Percentiles rank a stretch among this genome's conserved stretches.
Conservation (phyloP, 345 rosid genomes). For the Fremontodendron californicum region DNA sequence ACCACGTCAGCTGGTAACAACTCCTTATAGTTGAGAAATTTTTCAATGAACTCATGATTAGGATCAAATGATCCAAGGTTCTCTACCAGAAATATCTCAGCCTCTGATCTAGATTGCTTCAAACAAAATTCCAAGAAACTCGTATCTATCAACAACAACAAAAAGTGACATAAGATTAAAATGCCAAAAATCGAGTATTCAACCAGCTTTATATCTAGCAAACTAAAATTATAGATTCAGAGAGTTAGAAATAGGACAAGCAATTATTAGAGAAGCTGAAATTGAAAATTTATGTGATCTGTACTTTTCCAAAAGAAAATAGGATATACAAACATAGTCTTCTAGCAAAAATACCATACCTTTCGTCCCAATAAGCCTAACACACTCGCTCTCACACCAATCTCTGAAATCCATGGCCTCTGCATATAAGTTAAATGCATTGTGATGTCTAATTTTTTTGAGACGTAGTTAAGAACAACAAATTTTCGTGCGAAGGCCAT, state of each 20-base stretch:
- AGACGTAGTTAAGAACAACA: not conserved
- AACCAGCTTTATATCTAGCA: not conserved
- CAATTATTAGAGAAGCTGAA: not conserved
- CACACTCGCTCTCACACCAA: conserved; percentile 91
- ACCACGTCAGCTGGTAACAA: conserved; percentile 74
- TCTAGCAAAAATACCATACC: conserved; percentile 37
- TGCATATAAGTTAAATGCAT: conserved; percentile 35
- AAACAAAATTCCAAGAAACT: conserved; percentile 88
- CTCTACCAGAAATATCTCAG: conserved; percentile 68
- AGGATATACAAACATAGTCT: not conserved
- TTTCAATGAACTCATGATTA: conserved; percentile 79
- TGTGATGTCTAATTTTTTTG: not conserved
- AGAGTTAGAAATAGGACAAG: not conserved
- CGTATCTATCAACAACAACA: conserved; percentile 46
- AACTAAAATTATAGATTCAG: not conserved
- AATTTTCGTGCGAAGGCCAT: not conserved
- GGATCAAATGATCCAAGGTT: conserved; percentile 75
- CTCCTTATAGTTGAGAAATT: conserved; percentile 88
- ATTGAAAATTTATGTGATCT: not conserved
- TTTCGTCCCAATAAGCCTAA: conserved; percentile 77
- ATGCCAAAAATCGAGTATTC: not conserved
- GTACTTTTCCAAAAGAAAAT: not conserved
- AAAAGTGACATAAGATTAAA: not conserved
- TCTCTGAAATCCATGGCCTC: conserved; percentile 92
- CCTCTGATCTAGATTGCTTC: conserved; percentile 90